Evolutionary conservation across 208 protist genomes (phyloP).

Genomic region (Leishmania gerbilli): DNA sequence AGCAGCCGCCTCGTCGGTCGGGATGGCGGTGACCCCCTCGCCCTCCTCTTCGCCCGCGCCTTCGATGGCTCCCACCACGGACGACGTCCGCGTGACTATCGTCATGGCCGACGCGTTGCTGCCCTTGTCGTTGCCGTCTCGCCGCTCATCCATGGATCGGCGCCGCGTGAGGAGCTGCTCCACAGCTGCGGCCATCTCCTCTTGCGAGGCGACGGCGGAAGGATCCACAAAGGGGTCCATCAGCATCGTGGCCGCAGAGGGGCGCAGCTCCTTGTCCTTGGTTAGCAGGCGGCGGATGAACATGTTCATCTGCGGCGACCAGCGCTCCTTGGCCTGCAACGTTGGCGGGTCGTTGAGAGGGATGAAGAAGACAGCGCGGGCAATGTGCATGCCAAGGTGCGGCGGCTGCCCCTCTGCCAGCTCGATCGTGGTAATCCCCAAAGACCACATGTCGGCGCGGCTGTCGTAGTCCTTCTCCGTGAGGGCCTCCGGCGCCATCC

Average conservation of each 20-base stretch:
- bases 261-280: constrained; percentile 76
- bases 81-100: constrained; percentile 32
- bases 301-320: constrained; percentile 87
- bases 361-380: constrained; percentile 74
- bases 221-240: constrained; percentile 77
- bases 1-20: constrained; percentile 11
- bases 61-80: constrained; percentile 20
- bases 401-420: constrained; percentile 95
- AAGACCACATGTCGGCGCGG: constrained; percentile 95
- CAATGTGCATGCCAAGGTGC: constrained; percentile 87
- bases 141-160: constrained; percentile 36
- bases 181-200: constrained; percentile 67
- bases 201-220: constrained; percentile 55
- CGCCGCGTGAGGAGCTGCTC: constrained; percentile 55
- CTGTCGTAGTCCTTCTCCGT: constrained; percentile 91
- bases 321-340: constrained; percentile 77
- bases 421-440: constrained; percentile 96
- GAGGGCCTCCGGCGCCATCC: constrained; percentile 94
- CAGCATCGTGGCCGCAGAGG: constrained; percentile 73
- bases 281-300: constrained; percentile 83
- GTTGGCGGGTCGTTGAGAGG: constrained; percentile 77
- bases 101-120: constrained; percentile 31
- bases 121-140: neutral
- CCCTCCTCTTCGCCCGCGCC: constrained; percentile 6
- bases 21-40: neutral